Conservation (phyloP, 2,329 filamentous ascomycete genomes). For the Sphaerostilbella broomeana region DNA sequence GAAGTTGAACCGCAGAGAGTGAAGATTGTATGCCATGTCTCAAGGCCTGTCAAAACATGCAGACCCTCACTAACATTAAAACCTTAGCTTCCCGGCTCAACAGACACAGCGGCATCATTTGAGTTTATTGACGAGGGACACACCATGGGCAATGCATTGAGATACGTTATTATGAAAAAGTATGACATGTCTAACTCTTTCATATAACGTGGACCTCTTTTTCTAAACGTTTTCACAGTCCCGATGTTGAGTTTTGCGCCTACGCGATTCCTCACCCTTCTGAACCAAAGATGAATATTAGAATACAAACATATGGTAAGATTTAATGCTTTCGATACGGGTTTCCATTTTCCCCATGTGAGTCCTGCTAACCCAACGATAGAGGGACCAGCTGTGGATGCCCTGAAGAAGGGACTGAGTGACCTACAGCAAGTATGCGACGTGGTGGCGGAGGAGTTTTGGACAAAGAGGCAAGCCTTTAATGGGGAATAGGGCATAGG, state of each 20-base stretch:
- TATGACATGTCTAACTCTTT: too few species aligned
- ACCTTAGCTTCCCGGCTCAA: slow-evolving; percentile 73
- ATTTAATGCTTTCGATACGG: slow-evolving; percentile 13
- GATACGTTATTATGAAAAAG: slow-evolving; percentile 99
- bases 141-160: slow-evolving; percentile 86
- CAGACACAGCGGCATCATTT: slow-evolving; percentile 85
- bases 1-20: slow-evolving; percentile 50
- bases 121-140: slow-evolving; percentile 93
- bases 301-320: slow-evolving; percentile 94
- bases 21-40: slow-evolving; percentile 47
- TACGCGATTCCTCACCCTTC: slow-evolving; percentile 97
- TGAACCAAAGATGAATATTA: slow-evolving; percentile 91
- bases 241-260: slow-evolving; percentile 94
- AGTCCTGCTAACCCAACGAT: slow-evolving; percentile 17
- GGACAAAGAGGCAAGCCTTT: slow-evolving; percentile 41
- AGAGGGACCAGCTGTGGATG: slow-evolving; percentile 78
- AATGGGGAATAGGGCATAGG: slow-evolving; percentile 30
- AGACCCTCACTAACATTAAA: slow-evolving; percentile 11
- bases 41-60: background rate
- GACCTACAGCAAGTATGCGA: slow-evolving; percentile 91
- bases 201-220: too few species aligned
- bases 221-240: too few species aligned
- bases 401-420: slow-evolving; percentile 80
- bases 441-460: slow-evolving; percentile 88
- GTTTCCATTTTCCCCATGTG: too few species aligned